A percentile compares a stretch with the other conserved stretches of the same genome.
These are phyloP conservation scores for Alternaria angustiovoidea DNA, from an alignment of 2,329 filamentous ascomycete species.

Conservation along the genomic window DNA sequence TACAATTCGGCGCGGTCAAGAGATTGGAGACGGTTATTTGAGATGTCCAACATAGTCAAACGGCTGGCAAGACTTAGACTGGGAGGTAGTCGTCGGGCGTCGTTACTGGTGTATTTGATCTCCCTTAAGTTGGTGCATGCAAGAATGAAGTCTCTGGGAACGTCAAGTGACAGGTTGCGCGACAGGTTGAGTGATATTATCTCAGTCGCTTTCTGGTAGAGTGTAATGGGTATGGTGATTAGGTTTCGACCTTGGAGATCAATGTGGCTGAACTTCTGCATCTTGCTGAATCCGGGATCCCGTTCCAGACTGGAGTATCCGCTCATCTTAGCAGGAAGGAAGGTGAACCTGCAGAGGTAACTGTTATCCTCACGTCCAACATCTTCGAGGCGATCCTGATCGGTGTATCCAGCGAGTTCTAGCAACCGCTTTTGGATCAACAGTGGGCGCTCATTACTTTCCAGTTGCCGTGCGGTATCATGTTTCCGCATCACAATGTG, in stretches of 20 bases:
- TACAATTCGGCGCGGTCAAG: slow-evolving; percentile 85
- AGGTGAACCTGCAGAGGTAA: slow-evolving; percentile 95
- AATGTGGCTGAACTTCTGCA: slow-evolving; percentile 92
- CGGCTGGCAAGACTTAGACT: slow-evolving; percentile 83
- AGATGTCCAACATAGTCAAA: slow-evolving; percentile 90
- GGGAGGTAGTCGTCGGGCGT: slow-evolving; percentile 82
- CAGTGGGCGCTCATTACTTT: slow-evolving; percentile 79
- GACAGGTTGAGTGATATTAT: slow-evolving; percentile 96
- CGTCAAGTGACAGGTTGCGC: slow-evolving; percentile 86
- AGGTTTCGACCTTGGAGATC: slow-evolving; percentile 90
- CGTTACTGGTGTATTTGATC: slow-evolving; percentile 95
- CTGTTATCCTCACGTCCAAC: slow-evolving; percentile 96
- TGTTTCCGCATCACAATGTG: slow-evolving; percentile 96
- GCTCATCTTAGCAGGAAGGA: slow-evolving; percentile 86
- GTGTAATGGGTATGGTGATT: slow-evolving; percentile 90
- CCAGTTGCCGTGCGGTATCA: slow-evolving; percentile 83
- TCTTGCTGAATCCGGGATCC: slow-evolving; percentile 81
- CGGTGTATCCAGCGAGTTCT: slow-evolving; percentile 89
- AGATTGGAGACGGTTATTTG: slow-evolving; percentile 90
- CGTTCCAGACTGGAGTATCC: slow-evolving; percentile 75
- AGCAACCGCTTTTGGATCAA: slow-evolving; percentile 90
- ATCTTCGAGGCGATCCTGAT: slow-evolving; percentile 87
- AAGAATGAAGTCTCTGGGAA: slow-evolving; percentile 96
- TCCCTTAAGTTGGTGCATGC: slow-evolving; percentile 90
- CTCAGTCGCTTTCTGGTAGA: slow-evolving; percentile 90